These are phyloP conservation scores for Closterium sp. DNA, from an alignment of 139 green algal species.

Conservation along the genomic window DNA sequence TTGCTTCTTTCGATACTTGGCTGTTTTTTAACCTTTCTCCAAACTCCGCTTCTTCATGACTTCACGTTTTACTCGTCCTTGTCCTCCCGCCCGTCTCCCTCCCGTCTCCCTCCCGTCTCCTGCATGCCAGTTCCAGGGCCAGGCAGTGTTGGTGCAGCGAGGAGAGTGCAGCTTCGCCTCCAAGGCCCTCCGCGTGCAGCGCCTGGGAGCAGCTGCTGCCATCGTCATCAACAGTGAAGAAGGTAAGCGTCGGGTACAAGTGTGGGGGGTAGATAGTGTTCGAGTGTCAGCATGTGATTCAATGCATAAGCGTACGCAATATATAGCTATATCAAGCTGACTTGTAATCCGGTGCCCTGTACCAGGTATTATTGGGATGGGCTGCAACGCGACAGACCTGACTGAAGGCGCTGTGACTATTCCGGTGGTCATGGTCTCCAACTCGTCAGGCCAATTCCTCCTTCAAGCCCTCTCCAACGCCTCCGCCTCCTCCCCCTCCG, in stretches of 20 bases:
- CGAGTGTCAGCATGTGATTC: not conserved
- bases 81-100: not conserved
- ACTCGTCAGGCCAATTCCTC: not conserved
- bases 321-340: no score
- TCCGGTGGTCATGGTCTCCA: slow-evolving; percentile 11
- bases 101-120: no score
- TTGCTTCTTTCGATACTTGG: no score
- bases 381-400: not conserved
- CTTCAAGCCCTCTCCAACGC: not conserved
- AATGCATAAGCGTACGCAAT: no score
- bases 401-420: slow-evolving; percentile 2
- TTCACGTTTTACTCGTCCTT: not conserved
- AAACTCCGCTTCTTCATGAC: not conserved
- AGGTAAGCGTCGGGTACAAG: not conserved
- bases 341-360: no score
- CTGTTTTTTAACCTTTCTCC: no score
- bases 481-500: not conserved
- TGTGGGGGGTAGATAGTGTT: no score
- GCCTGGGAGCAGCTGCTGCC: slow-evolving; percentile 1
- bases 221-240: slow-evolving; percentile 37
- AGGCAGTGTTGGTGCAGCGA: slow-evolving; percentile 7
- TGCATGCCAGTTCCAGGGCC: not conserved
- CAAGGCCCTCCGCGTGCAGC: slow-evolving; percentile 17
- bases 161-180: slow-evolving; percentile 28
- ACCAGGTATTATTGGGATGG: slow-evolving; percentile 9